phyloP scores from a whole-genome alignment of 352 stramenopile genomes.

The Poterioochromonas sp. region DNA sequence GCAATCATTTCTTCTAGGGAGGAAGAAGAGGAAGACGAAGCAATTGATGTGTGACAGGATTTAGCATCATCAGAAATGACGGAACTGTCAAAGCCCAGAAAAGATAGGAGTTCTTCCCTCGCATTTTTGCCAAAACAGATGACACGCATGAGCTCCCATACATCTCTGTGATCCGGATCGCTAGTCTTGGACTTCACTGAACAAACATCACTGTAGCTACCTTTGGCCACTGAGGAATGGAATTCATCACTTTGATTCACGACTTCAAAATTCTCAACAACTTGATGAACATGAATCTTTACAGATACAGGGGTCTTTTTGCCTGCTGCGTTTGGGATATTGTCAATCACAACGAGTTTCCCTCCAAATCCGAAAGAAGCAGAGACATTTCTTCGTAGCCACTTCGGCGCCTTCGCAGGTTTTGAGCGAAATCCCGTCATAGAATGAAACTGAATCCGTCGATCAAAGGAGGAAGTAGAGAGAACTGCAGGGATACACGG shows the following conservation, averaged over 20 bases:
- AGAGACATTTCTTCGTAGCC: slow-evolving; percentile 73
- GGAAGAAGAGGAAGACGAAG: neutral
- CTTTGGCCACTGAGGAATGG: slow-evolving; percentile 72
- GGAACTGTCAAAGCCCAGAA: slow-evolving; percentile 84
- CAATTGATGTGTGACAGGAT: neutral
- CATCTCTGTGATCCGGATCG: slow-evolving; percentile 46
- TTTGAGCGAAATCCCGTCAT: slow-evolving; percentile 57
- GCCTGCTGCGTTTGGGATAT: slow-evolving; percentile 31
- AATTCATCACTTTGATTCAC: slow-evolving; percentile 73
- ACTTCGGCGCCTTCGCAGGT: slow-evolving; percentile 80
- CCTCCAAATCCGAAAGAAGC: slow-evolving; percentile 93
- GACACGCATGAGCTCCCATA: slow-evolving; percentile 55
- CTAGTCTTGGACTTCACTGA: slow-evolving; percentile 63
- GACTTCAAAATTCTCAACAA: slow-evolving; percentile 65
- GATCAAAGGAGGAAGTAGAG: slow-evolving; percentile 89
- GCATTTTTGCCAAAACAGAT: slow-evolving; percentile 84
- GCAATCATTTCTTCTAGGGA: neutral
- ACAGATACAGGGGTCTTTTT: slow-evolving; percentile 39
- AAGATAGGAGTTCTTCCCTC: slow-evolving; percentile 79
- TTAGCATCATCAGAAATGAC: slow-evolving; percentile 71
- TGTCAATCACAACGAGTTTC: slow-evolving; percentile 71
- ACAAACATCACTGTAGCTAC: slow-evolving; percentile 83
- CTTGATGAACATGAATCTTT: slow-evolving; percentile 63
- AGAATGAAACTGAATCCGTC: slow-evolving; percentile 87
- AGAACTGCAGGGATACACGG: slow-evolving; percentile 83